Base-by-base conservation (phyloP, 2,329 filamentous ascomycete genomes). In the Phaeomoniella chlamydospora region DNA sequence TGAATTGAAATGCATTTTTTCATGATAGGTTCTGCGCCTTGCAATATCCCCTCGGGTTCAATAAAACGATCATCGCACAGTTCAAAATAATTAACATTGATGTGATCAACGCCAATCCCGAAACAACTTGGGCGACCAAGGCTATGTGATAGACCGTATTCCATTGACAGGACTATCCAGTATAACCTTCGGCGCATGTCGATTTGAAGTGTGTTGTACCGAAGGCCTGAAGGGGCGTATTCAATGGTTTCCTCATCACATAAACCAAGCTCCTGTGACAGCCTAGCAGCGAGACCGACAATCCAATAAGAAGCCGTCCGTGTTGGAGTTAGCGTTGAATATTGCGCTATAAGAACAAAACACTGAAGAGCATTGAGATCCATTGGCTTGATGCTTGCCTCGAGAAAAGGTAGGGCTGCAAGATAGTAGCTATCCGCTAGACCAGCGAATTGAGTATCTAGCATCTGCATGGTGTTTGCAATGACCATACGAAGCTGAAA, bases 381-480 rank as follows among this genome's bases (percentile, higher is more conserved):
- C 66, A 93, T 94, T n/a, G 80, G 77, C 36, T 78, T 77, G 37
- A 96, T 71, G 9, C 92, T 77, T 2, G 76, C 74, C 54, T 94
- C 83, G 41, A 96, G 76, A 48, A 78, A 78, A 42, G 79, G 76
- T 61, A 96, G 77, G 4, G 88, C 88, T 15, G 87, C 82, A 15
- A 94, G 69, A 51, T 94, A 96, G 59, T 93, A 96, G 52, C 85
- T 87, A 57, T 96, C 88, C 18, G 90, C 88, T 17, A 96, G 65
- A 15, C 87, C 87, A n/a, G 87, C 86, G 55, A 90, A 96, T 44
- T 83, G 77, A 0, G 79, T 74, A 52, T 87, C 84, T 49, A 94
- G 69, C 56, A 92, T 94, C 57, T 96, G 88, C 57, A 96, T 72
- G 54, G 85, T 88, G 50, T 94, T 93, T 18, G 90, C 88, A 50